phyloP scores from a whole-genome alignment of 345 rosid species.

The Euclidium syriacum region DNA sequence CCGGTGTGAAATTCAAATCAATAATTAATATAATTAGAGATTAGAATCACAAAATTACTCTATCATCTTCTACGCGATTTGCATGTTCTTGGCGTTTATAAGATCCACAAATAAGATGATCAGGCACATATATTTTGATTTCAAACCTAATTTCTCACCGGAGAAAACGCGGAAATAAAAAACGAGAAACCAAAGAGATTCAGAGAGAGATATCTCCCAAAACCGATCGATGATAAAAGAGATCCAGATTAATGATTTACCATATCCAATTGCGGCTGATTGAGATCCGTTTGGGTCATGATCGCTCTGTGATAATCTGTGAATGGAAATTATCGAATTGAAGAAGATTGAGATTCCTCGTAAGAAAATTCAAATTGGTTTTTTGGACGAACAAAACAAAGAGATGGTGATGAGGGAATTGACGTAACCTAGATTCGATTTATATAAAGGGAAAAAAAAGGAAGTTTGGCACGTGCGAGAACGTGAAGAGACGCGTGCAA shows the following conservation, averaged over 20 bases:
- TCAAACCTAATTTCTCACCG: too few relatives aligned
- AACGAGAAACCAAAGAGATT: neutral
- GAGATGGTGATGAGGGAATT: conserved; percentile 16
- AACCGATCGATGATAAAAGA: neutral
- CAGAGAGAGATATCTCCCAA: neutral
- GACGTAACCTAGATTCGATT: neutral
- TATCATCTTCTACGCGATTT: neutral
- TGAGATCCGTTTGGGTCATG: conserved; percentile 32
- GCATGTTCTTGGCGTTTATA: neutral
- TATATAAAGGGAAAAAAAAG: neutral
- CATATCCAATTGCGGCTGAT: conserved; percentile 26
- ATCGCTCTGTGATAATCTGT: neutral
- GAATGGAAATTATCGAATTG: neutral
- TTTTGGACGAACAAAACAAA: conserved; percentile 23
- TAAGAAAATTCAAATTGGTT: neutral
- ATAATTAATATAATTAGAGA: neutral
- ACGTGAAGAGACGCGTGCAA: neutral
- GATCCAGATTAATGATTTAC: neutral
- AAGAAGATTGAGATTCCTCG: neutral
- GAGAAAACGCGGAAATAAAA: too few relatives aligned
- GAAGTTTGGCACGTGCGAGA: conserved; percentile 16
- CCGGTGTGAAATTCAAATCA: neutral
- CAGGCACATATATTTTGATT: too few relatives aligned
- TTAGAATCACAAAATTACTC: neutral
- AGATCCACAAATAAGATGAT: neutral